Conservation (phyloP, 129 eudicot genomes). For the Helianthus annuus region HanXRQr2.0-SUNRISE NC_035435.2:167550388-167550887, state of each 20-base stretch:
- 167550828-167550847: slow-evolving; percentile 96
- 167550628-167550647: background rate
- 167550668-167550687: background rate
- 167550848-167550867: slow-evolving; percentile 94
- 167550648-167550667: background rate
- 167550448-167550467: slow-evolving; percentile 99
- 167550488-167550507: slow-evolving; percentile 94
- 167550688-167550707: background rate
- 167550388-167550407: slow-evolving; percentile 97
- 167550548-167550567: slow-evolving; percentile 88
- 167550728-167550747: background rate
- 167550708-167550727: slow-evolving; percentile 4
- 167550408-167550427: slow-evolving; percentile 99
- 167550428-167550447: slow-evolving; percentile 89
- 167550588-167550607: background rate
- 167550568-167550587: slow-evolving; percentile 4
- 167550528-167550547: slow-evolving; percentile 83
- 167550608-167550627: slow-evolving; percentile 1
- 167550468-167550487: slow-evolving; percentile 88
- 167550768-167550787: background rate
- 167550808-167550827: slow-evolving; percentile 95
- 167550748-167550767: background rate
- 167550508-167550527: slow-evolving; percentile 99
- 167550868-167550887: slow-evolving; percentile 71
- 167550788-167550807: slow-evolving; percentile 87